Evolutionary conservation across 2,329 filamentous ascomycete genomes (phyloP).

Genomic region (Phialemoniopsis sp.): DNA sequence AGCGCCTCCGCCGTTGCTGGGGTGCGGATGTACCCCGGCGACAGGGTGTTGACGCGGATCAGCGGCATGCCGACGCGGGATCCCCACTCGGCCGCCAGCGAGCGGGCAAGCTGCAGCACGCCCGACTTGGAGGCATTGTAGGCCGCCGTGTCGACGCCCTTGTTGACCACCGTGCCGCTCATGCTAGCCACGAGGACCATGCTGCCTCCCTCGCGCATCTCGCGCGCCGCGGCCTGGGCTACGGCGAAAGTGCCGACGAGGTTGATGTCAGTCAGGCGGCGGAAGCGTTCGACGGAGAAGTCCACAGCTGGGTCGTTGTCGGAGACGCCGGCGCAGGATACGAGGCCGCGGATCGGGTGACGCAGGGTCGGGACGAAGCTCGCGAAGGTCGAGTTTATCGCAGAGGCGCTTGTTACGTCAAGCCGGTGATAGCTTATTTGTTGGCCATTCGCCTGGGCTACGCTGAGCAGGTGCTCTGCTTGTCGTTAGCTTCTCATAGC

Average conservation of each 20-base stretch:
- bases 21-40: slow-evolving; percentile 56
- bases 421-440: slow-evolving; percentile 13
- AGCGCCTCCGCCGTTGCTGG: slow-evolving; percentile 71
- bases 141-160: slow-evolving; percentile 50
- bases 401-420: slow-evolving; percentile 15
- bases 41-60: slow-evolving; percentile 50
- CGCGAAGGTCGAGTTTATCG: slow-evolving; percentile 10
- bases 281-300: slow-evolving; percentile 18
- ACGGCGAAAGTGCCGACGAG: slow-evolving; percentile 83
- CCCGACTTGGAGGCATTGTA: slow-evolving; percentile 77
- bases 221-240: slow-evolving; percentile 79
- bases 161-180: slow-evolving; percentile 64
- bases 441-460: slow-evolving; percentile 4
- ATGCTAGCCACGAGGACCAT: slow-evolving; percentile 66
- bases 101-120: slow-evolving; percentile 67
- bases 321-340: slow-evolving; percentile 30
- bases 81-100: slow-evolving; percentile 55
- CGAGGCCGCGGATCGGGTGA: slow-evolving; percentile 22
- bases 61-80: slow-evolving; percentile 28
- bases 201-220: slow-evolving; percentile 61
- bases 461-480: no score
- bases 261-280: slow-evolving; percentile 63
- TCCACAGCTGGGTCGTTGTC: slow-evolving; percentile 17
- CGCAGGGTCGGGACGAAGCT: slow-evolving; percentile 10
- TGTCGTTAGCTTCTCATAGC: no score